Evolutionary conservation across 202 grass and related monocot genomes (phyloP).

Genomic region (Eragrostis tef): DNA sequence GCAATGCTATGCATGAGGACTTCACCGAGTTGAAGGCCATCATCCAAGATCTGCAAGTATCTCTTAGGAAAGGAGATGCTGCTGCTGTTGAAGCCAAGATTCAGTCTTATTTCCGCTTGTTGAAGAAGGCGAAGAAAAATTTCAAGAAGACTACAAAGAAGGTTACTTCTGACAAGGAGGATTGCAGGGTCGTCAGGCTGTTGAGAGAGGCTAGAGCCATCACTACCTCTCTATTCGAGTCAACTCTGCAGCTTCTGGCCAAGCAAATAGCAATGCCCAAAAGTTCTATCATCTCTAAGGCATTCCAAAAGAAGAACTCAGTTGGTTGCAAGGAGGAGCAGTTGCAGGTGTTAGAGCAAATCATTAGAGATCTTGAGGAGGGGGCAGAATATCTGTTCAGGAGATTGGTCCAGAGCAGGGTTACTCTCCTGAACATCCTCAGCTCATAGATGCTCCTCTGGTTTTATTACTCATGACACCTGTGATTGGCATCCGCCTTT

Average conservation of each 20-base stretch:
- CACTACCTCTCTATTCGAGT: constrained; percentile 57
- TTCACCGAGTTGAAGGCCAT: constrained; percentile 48
- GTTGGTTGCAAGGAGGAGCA: constrained; percentile 47
- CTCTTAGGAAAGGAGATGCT: constrained; percentile 54
- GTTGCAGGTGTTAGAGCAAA: constrained; percentile 44
- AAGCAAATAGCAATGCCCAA: constrained; percentile 45
- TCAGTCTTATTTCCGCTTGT: constrained; percentile 41
- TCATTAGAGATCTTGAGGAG: constrained; percentile 58
- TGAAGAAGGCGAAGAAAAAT: constrained; percentile 64
- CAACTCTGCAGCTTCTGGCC: constrained; percentile 42
- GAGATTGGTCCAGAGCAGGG: constrained; percentile 72
- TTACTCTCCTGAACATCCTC: constrained; percentile 69
- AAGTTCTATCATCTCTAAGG: constrained; percentile 58
- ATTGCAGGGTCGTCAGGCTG: constrained; percentile 31
- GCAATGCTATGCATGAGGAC: constrained; percentile 51
- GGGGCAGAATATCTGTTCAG: constrained; percentile 58
- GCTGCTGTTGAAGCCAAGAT: constrained; percentile 38
- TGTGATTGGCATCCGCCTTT: constrained; percentile 48
- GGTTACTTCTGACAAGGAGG: constrained; percentile 38
- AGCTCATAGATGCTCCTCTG: constrained; percentile 53
- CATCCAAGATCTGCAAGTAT: constrained; percentile 58
- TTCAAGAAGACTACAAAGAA: constrained; percentile 59
- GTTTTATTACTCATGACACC: constrained; percentile 27
- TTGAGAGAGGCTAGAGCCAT: constrained; percentile 60
- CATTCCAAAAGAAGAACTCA: constrained; percentile 40